These are phyloP conservation scores for Candida sp. DNA, from an alignment of 1,139 yeast genomes.

Conservation along the genomic window DNA sequence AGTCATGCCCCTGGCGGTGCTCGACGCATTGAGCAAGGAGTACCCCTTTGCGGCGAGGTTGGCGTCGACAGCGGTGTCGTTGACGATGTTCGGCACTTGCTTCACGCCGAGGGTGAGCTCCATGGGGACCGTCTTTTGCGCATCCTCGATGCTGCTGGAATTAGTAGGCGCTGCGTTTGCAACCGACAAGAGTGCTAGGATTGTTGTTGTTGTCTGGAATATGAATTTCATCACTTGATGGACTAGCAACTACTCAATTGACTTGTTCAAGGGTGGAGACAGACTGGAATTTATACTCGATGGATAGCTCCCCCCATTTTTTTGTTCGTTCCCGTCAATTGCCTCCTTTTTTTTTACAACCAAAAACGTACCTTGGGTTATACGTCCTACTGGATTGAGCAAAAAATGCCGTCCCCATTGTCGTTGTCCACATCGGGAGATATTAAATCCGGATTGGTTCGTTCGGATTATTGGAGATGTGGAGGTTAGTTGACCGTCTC, in stretches of 20 bases:
- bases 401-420: too few species aligned
- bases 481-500: too few species aligned
- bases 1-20: constrained; percentile 21
- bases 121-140: constrained; percentile 16
- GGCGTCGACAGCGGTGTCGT: constrained; percentile 29
- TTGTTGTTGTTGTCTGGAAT: neutral
- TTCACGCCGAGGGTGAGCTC: constrained; percentile 23
- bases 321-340: too few species aligned
- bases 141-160: constrained; percentile 6
- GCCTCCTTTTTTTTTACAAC: too few species aligned
- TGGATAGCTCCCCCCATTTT: too few species aligned
- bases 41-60: constrained; percentile 31
- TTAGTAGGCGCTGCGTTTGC: constrained; percentile 7
- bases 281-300: too few species aligned
- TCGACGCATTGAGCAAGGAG: constrained; percentile 19
- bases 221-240: neutral
- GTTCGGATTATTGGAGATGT: too few species aligned
- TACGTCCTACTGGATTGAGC: too few species aligned
- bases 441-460: too few species aligned
- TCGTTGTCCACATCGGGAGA: too few species aligned
- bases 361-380: too few species aligned
- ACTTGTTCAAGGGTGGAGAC: too few species aligned
- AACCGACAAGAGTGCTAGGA: constrained; percentile 5
- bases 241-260: neutral
- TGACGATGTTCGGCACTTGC: constrained; percentile 28